Percentiles rank a stretch among this genome's conserved stretches.
phyloP scores from a whole-genome alignment of 257 asterid species.

The Solanum appendiculatum region DNA sequence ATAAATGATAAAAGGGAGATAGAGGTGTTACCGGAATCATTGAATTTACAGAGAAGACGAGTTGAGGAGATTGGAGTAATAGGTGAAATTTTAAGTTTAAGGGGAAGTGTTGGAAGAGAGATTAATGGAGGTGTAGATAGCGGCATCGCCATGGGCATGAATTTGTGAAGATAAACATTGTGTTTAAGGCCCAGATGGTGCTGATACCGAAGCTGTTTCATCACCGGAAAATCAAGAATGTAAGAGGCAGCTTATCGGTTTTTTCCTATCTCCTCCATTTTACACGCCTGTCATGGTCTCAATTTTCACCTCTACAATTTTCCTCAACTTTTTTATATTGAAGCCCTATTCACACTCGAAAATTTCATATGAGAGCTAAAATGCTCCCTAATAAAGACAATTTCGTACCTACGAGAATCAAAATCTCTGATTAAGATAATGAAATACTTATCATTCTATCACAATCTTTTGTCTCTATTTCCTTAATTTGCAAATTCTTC shows the following conservation, averaged over 20 bases:
- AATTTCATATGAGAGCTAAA: no score
- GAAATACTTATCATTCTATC: no score
- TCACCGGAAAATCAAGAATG: neutral
- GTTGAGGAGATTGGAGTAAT: neutral
- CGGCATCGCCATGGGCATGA: neutral
- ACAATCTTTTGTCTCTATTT: neutral
- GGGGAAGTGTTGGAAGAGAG: neutral
- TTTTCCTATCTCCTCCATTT: neutral
- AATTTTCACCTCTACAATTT: neutral
- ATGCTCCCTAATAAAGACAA: no score
- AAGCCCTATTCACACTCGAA: no score
- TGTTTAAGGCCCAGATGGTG: neutral
- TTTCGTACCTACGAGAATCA: no score
- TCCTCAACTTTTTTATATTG: no score
- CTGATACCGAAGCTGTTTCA: neutral
- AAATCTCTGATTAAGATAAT: no score
- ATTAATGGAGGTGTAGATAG: neutral
- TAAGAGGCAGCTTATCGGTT: neutral
- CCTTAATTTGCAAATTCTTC: neutral
- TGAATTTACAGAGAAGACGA: constrained; percentile 5
- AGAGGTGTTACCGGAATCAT: neutral
- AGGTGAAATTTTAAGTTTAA: neutral
- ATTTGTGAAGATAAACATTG: neutral
- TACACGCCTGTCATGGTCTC: neutral
- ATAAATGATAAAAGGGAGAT: neutral